phyloP scores from a whole-genome alignment of 1,139 yeast genomes.

The Pichia terricola region DNA sequence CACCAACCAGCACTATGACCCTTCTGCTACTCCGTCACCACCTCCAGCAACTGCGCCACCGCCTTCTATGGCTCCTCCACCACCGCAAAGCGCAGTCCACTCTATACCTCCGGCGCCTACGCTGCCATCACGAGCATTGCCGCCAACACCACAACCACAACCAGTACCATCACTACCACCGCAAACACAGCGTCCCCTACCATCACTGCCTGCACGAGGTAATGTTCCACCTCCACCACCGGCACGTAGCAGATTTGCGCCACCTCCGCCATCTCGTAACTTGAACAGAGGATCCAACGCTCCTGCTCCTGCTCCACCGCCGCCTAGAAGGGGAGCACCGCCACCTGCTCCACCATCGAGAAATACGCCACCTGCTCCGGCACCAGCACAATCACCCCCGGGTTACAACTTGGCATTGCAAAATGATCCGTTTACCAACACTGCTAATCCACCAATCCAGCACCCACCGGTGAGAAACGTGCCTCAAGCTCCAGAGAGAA shows the following conservation, averaged over 20 bases:
- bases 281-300: conserved; percentile 6
- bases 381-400: conserved; percentile 22
- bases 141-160: conserved; percentile 4
- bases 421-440: conserved; percentile 1
- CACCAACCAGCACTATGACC: conserved; percentile 6
- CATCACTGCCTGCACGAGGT: conserved; percentile 5
- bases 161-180: conserved; percentile 12
- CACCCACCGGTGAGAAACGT: too few species aligned
- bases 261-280: conserved; percentile 27
- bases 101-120: too few species aligned
- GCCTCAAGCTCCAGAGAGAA: conserved; percentile 8
- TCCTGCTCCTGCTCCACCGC: conserved; percentile 30
- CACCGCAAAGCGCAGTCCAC: too few species aligned
- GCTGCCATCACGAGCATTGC: not conserved
- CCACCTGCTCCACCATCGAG: conserved; percentile 22
- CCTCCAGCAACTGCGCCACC: not conserved
- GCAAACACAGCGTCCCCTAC: conserved; percentile 10
- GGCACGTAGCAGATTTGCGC: conserved; percentile 12
- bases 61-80: too few species aligned
- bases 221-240: conserved; percentile 25
- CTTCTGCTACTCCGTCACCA: conserved; percentile 5
- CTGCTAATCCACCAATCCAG: too few species aligned
- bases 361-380: conserved; percentile 25
- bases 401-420: conserved; percentile 8
- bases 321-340: conserved; percentile 19